Evolutionary conservation across 768 basidiomycete genomes (phyloP), one percentile per base, ranked within the genome.

Genomic region (Suillus placidus): DNA sequence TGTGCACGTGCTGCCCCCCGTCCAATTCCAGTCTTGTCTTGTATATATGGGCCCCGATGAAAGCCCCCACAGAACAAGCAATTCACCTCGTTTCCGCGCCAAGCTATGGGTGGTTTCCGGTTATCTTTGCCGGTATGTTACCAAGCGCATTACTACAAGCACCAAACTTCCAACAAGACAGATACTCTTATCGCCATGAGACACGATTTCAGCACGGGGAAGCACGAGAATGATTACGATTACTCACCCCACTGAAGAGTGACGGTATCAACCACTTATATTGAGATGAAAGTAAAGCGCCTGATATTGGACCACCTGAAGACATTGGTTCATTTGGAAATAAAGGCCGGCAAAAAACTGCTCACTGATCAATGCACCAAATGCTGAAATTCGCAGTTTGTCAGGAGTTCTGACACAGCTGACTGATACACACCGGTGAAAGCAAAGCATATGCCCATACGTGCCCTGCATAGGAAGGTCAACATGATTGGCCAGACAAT

Each of bases 241-340:
- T 26, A 69, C 76, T 42, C 45, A 81, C 76, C 63, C 85, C 87
- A 34, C 82, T 78, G 69, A 87, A 89, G 8, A 87, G 64, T 6
- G 82, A 82, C 1, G 86, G 84, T 47, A 83, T 79, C 84, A 84
- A 87, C 88, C 88, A 89, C 4, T 82, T 69, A 65, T 83, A 87
- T 0, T 78, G 72, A 9, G 78, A 66, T 0, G 85, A 81, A 10
- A 89, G 81, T 26, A 88, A 74, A 4, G 85, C 83, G 0, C 88
- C 88, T 38, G 82, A 82, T 64, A 88, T 82, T 0, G 88, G 88
- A 0, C 85, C 83, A 5, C 87, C 87, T 80, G 4, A 42, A 60
- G 13, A 82, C 78, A 7, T 81, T 81, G 76, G 60, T 38, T 51
- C 55, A 56, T 26, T 72, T 74, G 35, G 37, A 20, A 30, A 57